These are phyloP conservation scores for Trypanosoma rangeli DNA, from an alignment of 208 protist species.

Conservation along the genomic window DNA sequence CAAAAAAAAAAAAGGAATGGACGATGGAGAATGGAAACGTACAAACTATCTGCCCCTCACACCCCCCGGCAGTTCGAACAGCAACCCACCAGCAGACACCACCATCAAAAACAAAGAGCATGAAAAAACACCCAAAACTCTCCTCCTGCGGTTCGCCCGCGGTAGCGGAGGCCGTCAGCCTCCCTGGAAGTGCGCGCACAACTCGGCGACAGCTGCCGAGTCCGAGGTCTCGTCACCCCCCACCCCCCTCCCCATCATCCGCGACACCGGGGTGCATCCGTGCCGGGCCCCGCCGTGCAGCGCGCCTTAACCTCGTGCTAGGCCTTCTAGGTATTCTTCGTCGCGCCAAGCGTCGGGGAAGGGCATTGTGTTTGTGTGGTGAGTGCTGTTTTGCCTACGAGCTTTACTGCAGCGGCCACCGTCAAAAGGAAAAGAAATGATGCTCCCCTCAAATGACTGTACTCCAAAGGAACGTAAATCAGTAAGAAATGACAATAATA, in stretches of 20 bases:
- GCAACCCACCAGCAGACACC: background rate
- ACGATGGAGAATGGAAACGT: too few relatives aligned
- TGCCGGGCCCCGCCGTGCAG: background rate
- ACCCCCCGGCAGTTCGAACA: too few relatives aligned
- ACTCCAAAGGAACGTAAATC: too few relatives aligned
- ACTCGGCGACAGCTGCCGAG: background rate
- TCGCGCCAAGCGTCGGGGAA: background rate
- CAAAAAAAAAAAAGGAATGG: too few relatives aligned
- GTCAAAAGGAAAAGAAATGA: conserved; percentile 17
- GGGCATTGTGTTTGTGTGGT: background rate
- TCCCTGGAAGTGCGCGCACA: conserved; percentile 5
- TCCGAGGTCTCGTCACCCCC: conserved; percentile 4
- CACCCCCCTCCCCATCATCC: background rate
- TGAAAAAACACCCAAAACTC: conserved; percentile 6
- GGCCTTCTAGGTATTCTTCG: background rate
- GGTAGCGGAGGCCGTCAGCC: conserved; percentile 9
- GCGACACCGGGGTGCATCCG: conserved; percentile 1
- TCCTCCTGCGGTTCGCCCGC: background rate
- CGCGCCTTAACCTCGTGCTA: background rate
- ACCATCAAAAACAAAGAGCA: conserved; percentile 11
- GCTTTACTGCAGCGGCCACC: background rate
- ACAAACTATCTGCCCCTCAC: too few relatives aligned
- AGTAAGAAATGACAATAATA: too few relatives aligned
- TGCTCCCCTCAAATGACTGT: conserved; percentile 2
- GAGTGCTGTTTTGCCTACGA: background rate